Conservation (phyloP, 176 grass and related monocot genomes). For the Alopecurus myosuroides region DNA sequence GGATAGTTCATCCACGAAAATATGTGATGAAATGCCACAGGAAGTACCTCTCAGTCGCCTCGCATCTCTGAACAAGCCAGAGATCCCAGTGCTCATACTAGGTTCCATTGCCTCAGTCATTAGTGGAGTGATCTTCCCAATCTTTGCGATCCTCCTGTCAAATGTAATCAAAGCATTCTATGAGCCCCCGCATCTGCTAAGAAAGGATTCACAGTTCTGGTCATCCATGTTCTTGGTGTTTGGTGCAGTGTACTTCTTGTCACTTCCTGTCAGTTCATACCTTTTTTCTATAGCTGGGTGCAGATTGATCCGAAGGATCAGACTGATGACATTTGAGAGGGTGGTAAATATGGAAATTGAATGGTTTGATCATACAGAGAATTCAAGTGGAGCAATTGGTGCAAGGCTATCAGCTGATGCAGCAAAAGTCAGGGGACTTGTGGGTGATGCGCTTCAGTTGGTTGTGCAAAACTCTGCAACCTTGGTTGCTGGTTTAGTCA, state of each 20-base stretch:
- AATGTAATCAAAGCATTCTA: slow-evolving; percentile 73
- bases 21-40: slow-evolving; percentile 24
- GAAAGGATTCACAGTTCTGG: slow-evolving; percentile 71
- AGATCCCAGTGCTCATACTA: slow-evolving; percentile 62
- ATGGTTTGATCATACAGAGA: slow-evolving; percentile 71
- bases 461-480: slow-evolving; percentile 66
- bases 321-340: slow-evolving; percentile 67
- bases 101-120: slow-evolving; percentile 62
- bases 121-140: slow-evolving; percentile 69
- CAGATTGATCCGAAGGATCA: slow-evolving; percentile 69
- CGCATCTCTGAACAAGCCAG: slow-evolving; percentile 64
- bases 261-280: slow-evolving; percentile 53
- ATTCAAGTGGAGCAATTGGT: slow-evolving; percentile 74
- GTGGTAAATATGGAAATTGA: slow-evolving; percentile 70
- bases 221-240: slow-evolving; percentile 77
- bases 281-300: slow-evolving; percentile 71
- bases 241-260: slow-evolving; percentile 53
- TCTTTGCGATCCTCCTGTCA: slow-evolving; percentile 64
- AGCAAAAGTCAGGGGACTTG: slow-evolving; percentile 61
- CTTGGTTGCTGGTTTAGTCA: slow-evolving; percentile 60
- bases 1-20: slow-evolving; percentile 18
- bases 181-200: slow-evolving; percentile 40
- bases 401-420: slow-evolving; percentile 71
- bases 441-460: slow-evolving; percentile 63
- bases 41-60: slow-evolving; percentile 56